Conservation (phyloP, 2,329 filamentous ascomycete genomes). For the Ophiocordyceps sinensis region DNA sequence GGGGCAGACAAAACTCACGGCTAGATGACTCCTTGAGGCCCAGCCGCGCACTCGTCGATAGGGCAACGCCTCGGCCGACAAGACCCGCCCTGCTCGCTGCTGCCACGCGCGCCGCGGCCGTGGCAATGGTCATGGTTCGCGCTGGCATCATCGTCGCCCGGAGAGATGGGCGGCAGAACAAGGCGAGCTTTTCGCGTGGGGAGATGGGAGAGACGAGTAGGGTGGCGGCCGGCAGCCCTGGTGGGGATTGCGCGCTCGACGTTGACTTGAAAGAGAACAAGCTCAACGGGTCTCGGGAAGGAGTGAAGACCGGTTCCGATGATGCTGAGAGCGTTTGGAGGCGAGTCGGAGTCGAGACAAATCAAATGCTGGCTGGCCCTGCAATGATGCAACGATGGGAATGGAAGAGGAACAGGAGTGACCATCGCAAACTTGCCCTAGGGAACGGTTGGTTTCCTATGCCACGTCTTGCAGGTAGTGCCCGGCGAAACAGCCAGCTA, state of each 20-base stretch:
- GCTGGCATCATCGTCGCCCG: background rate
- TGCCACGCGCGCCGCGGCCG: background rate
- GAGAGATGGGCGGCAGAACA: background rate
- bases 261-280: background rate
- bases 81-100: constrained; percentile 5
- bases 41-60: constrained; percentile 14
- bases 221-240: too few species aligned
- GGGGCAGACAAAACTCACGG: constrained; percentile 12
- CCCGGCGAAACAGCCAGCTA: background rate
- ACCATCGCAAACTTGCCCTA: too few species aligned
- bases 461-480: too few species aligned
- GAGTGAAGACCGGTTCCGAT: background rate
- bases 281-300: background rate
- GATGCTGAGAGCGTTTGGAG: too few species aligned
- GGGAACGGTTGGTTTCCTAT: too few species aligned
- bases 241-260: too few species aligned
- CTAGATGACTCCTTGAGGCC: constrained; percentile 23
- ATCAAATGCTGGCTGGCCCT: too few species aligned
- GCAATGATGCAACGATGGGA: too few species aligned
- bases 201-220: too few species aligned
- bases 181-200: too few species aligned
- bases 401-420: too few species aligned
- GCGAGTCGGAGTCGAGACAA: too few species aligned
- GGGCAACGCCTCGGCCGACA: constrained; percentile 9
- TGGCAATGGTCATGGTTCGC: background rate